Percentiles rank a stretch among this genome's conserved stretches.
phyloP scores from a whole-genome alignment of 1,284 basidiomycete genomes.

The Ceratobasidium sp. region DNA sequence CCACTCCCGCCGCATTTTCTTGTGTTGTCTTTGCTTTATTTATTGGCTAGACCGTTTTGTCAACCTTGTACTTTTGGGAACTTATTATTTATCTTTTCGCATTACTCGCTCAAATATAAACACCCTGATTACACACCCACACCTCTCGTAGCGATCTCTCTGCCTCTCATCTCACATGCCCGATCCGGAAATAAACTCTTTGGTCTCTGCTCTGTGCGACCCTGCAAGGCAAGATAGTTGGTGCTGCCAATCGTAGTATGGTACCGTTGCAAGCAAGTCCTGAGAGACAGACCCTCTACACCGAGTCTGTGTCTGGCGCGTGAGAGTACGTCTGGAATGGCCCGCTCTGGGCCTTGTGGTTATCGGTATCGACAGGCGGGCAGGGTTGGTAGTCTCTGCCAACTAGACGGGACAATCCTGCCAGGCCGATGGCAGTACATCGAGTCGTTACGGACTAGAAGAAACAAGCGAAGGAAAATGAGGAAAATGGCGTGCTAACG shows the following conservation, averaged over 20 bases:
- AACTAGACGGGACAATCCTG: constrained; percentile 15
- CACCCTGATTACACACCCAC: constrained; percentile 15
- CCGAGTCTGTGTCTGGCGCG: constrained; percentile 39
- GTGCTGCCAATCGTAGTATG: background rate
- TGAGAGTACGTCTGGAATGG: constrained; percentile 29
- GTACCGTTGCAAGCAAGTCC: background rate
- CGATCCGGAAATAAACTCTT: constrained; percentile 33
- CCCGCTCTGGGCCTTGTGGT: background rate
- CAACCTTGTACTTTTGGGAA: constrained; percentile 40
- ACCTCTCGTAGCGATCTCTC: too few relatives aligned
- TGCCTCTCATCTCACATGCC: background rate
- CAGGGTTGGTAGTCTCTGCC: background rate
- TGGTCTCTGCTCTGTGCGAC: too few relatives aligned
- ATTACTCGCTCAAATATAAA: constrained; percentile 1
- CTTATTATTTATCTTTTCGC: constrained; percentile 37
- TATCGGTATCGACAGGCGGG: constrained; percentile 7
- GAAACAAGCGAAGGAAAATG: background rate
- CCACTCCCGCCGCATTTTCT: constrained; percentile 12
- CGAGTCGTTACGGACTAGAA: constrained; percentile 29
- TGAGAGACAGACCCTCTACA: constrained; percentile 1
- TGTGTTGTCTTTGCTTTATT: constrained; percentile 18
- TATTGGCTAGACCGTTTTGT: constrained; percentile 39
- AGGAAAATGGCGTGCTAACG: too few relatives aligned
- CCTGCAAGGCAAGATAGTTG: constrained; percentile 8
- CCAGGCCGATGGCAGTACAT: constrained; percentile 34